Evolutionary conservation across 1,284 basidiomycete genomes (phyloP).

Genomic region (Moniliophthora roreri): DNA sequence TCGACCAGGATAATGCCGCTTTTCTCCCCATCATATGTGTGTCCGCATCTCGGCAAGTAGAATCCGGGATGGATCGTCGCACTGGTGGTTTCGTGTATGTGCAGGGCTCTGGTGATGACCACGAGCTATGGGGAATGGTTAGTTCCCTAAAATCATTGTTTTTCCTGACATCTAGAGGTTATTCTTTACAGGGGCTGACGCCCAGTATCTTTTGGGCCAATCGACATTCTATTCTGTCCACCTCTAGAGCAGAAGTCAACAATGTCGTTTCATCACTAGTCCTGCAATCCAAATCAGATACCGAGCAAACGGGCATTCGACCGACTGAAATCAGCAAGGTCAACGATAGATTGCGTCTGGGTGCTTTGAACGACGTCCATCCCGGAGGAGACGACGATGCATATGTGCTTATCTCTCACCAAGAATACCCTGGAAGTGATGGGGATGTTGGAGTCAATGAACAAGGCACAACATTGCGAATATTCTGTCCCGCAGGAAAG

Average conservation of each 20-base stretch:
- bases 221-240: slow-evolving; percentile 45
- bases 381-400: neutral
- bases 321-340: slow-evolving; percentile 35
- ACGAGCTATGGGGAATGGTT: slow-evolving; percentile 84
- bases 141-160: slow-evolving; percentile 20
- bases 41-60: slow-evolving; percentile 71
- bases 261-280: slow-evolving; percentile 35
- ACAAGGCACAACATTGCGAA: slow-evolving; percentile 7
- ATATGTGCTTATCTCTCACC: slow-evolving; percentile 8
- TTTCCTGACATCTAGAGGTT: neutral
- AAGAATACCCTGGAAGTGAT: neutral
- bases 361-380: slow-evolving; percentile 30
- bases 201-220: slow-evolving; percentile 75
- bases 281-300: neutral
- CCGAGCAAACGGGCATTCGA: slow-evolving; percentile 7
- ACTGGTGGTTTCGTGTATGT: slow-evolving; percentile 72
- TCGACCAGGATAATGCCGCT: slow-evolving; percentile 22
- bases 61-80: slow-evolving; percentile 58
- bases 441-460: slow-evolving; percentile 13
- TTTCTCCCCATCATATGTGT: slow-evolving; percentile 76
- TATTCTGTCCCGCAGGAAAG: slow-evolving; percentile 43
- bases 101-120: slow-evolving; percentile 89
- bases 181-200: slow-evolving; percentile 55
- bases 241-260: slow-evolving; percentile 44
- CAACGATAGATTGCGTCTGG: slow-evolving; percentile 37